Percentiles rank a stretch among this genome's conserved stretches.
phyloP scores from a whole-genome alignment of 176 grass and related monocot genomes.

The Secale cereale region DNA sequence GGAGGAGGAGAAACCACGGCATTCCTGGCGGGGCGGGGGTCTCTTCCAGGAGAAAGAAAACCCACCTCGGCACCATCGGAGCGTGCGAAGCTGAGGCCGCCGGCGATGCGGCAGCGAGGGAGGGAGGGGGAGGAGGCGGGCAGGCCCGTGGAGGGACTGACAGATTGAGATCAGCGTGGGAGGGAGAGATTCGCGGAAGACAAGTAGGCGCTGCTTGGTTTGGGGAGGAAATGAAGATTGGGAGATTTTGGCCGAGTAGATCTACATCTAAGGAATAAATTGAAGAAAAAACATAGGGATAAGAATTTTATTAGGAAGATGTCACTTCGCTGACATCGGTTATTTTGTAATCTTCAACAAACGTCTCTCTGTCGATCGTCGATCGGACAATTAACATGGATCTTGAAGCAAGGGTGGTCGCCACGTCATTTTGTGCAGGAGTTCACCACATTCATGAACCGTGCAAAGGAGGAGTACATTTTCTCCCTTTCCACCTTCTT shows the following conservation, averaged over 20 bases:
- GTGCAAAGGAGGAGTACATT: too few relatives aligned
- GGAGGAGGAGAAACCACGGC: not conserved
- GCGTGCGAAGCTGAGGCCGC: slow-evolving; percentile 1
- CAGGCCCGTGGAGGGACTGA: not conserved
- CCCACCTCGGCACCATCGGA: slow-evolving; percentile 16
- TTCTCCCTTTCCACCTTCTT: too few relatives aligned
- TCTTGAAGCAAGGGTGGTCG: too few relatives aligned
- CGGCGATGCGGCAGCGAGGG: not conserved
- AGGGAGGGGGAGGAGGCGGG: not conserved
- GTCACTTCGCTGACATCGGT: too few relatives aligned
- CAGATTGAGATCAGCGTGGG: slow-evolving; percentile 17
- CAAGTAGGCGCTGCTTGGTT: not conserved
- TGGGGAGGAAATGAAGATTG: not conserved
- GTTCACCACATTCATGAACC: too few relatives aligned
- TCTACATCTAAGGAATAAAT: not conserved
- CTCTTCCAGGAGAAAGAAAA: not conserved
- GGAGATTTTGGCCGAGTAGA: not conserved
- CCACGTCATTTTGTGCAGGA: too few relatives aligned
- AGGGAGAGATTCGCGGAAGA: not conserved
- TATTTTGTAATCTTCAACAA: too few relatives aligned
- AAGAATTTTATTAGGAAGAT: too few relatives aligned
- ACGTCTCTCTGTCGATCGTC: rapidly evolving
- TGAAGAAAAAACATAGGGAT: too few relatives aligned
- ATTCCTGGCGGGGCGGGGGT: not conserved
- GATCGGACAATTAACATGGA: rapidly evolving